phyloP scores from a whole-genome alignment of 73 alveolate genomes.

The Paramecium sexaurelia region DNA sequence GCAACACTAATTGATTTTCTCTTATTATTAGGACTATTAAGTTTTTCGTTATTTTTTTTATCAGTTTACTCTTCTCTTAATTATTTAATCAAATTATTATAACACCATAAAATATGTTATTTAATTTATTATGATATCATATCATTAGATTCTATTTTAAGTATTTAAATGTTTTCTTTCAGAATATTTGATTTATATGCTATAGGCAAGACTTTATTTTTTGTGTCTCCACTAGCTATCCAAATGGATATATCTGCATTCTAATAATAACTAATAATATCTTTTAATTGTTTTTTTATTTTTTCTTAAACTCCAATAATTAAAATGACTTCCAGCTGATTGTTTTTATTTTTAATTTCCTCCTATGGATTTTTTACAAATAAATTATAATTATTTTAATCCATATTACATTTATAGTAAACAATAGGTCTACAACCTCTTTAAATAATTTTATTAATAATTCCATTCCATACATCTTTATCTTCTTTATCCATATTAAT shows the following conservation, averaged over 20 bases:
- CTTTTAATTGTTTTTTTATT: background rate
- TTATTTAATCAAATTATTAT: conserved; percentile 14
- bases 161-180: background rate
- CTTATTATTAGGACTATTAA: conserved; percentile 12
- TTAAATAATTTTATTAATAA: background rate
- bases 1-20: conserved; percentile 24
- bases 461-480: conserved; percentile 36
- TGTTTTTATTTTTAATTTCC: background rate
- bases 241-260: conserved; percentile 12
- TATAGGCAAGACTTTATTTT: conserved; percentile 15
- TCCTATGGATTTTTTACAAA: background rate
- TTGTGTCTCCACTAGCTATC: conserved; percentile 52
- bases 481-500: conserved; percentile 11
- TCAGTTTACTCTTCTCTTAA: background rate
- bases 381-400: background rate
- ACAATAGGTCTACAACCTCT: conserved; percentile 47
- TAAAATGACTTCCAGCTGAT: background rate
- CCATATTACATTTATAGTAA: conserved; percentile 1
- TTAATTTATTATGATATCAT: background rate
- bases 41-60: background rate
- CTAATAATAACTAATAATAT: background rate
- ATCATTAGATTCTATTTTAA: background rate
- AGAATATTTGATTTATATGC: background rate
- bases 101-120: background rate
- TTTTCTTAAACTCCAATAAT: conserved; percentile 35